These are phyloP conservation scores for Periconia sp. DNA, from an alignment of 2,329 filamentous ascomycete genomes.

Conservation along the genomic window DNA sequence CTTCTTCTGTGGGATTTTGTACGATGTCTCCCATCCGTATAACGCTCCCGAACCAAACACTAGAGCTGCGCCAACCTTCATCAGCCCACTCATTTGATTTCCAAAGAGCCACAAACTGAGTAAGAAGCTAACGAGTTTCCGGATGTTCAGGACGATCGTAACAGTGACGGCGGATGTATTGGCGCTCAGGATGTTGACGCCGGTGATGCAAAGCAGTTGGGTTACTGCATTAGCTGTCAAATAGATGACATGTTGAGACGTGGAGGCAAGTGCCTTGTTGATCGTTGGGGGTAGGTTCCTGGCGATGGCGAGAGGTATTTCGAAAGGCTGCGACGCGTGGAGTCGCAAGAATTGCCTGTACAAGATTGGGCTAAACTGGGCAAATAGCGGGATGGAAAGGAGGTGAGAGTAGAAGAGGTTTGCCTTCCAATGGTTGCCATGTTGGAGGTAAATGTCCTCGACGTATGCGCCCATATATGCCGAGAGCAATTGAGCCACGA, in stretches of 20 bases:
- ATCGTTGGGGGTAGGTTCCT: conserved; percentile 34
- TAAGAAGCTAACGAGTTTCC: conserved; percentile 89
- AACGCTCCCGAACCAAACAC: conserved; percentile 92
- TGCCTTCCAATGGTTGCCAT: conserved; percentile 92
- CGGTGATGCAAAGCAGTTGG: conserved; percentile 93
- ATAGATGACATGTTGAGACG: conserved; percentile 73
- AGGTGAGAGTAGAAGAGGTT: conserved; percentile 92
- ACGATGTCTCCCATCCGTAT: conserved; percentile 77
- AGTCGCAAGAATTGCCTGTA: conserved; percentile 68
- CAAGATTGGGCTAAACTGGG: conserved; percentile 73
- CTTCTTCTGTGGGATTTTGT: conserved; percentile 50
- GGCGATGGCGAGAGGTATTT: conserved; percentile 40
- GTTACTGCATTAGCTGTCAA: conserved; percentile 81
- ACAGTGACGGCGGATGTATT: conserved; percentile 91
- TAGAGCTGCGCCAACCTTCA: conserved; percentile 78
- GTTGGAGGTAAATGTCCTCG: conserved; percentile 83
- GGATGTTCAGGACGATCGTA: conserved; percentile 93
- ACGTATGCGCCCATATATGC: conserved; percentile 96
- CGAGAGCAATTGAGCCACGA: conserved; percentile 86
- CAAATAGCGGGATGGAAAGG: conserved; percentile 76
- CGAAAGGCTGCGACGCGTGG: conserved; percentile 66
- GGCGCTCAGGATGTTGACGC: conserved; percentile 91
- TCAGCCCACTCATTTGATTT: conserved; percentile 77
- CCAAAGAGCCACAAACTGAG: conserved; percentile 95
- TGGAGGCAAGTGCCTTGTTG: conserved; percentile 37